Conservation (phyloP, 75 land plant genomes). For the Larix kaempferi region DNA sequence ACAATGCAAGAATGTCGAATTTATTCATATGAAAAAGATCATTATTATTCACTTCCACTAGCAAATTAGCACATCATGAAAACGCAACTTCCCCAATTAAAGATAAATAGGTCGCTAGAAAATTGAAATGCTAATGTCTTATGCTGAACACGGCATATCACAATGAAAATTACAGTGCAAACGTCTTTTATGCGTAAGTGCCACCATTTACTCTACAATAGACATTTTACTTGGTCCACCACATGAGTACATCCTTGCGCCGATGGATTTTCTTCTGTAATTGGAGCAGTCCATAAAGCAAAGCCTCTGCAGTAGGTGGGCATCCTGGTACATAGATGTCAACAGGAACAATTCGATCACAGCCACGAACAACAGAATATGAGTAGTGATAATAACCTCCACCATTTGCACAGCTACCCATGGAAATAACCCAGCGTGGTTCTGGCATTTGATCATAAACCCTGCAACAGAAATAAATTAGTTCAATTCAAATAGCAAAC, state of each 20-base stretch:
- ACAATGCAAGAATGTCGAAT: too few species aligned
- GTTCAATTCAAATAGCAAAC: too few species aligned
- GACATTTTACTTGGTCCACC: conserved; percentile 79
- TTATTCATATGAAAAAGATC: too few species aligned
- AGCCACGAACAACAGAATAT: conserved; percentile 92
- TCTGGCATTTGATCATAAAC: conserved; percentile 99
- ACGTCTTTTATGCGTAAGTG: neutral
- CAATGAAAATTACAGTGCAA: too few species aligned
- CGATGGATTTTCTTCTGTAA: conserved; percentile 96
- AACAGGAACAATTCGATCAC: conserved; percentile 97
- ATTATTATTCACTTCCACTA: too few species aligned
- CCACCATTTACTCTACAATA: neutral
- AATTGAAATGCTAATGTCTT: too few species aligned
- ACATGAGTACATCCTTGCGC: conserved; percentile 81
- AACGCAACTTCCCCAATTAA: too few species aligned
- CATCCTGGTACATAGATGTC: conserved; percentile 99
- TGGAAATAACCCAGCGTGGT: conserved; percentile 97
- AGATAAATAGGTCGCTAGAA: too few species aligned
- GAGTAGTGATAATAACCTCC: conserved; percentile 90
- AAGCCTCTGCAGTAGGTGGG: conserved; percentile 97
- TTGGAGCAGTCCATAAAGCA: conserved; percentile 94
- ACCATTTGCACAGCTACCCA: conserved; percentile 99
- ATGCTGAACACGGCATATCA: too few species aligned
- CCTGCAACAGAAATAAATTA: conserved; percentile 27
- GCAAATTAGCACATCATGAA: too few species aligned